phyloP scores from a whole-genome alignment of 495 filamentous ascomycete genomes.

The Aspergillus nanangensis region DNA sequence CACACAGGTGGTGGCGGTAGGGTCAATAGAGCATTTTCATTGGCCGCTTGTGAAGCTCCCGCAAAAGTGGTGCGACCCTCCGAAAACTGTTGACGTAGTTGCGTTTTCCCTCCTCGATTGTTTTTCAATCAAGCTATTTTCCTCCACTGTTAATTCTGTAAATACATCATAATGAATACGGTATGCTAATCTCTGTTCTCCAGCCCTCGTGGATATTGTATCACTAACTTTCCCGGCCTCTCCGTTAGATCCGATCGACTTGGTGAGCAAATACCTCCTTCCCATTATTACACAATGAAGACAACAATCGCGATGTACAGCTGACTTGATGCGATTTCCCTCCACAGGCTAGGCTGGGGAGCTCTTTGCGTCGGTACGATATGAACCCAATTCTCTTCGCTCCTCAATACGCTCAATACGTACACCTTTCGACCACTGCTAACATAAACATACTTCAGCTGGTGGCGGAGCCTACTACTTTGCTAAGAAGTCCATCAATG shows the following conservation, averaged over 20 bases:
- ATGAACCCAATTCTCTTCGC: not conserved
- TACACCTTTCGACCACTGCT: not conserved
- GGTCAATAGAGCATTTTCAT: not conserved
- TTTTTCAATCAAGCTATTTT: constrained; percentile 3
- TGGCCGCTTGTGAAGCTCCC: not conserved
- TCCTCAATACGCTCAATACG: not conserved
- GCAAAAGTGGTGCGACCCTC: not conserved
- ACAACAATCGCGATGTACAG: constrained; percentile 2
- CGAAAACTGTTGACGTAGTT: constrained; percentile 28
- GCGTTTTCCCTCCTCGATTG: constrained; percentile 10
- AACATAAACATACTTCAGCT: constrained; percentile 37
- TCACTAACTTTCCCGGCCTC: constrained; percentile 1
- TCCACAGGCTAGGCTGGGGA: constrained; percentile 76
- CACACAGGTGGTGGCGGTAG: not conserved
- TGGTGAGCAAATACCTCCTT: constrained; percentile 33
- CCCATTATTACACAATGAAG: not conserved
- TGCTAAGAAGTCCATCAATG: constrained; percentile 90
- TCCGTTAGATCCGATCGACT: constrained; percentile 46
- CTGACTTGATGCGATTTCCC: constrained; percentile 18
- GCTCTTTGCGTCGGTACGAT: constrained; percentile 69
- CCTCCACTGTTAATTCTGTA: not conserved
- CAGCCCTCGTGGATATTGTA: not conserved
- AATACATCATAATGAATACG: constrained; percentile 39
- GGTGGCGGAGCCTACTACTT: constrained; percentile 95
- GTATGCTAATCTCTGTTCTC: constrained; percentile 17